A percentile compares a stretch with the other conserved stretches of the same genome.
phyloP scores from a whole-genome alignment of 1,139 yeast species.

The Pneumocystis sp. region DNA sequence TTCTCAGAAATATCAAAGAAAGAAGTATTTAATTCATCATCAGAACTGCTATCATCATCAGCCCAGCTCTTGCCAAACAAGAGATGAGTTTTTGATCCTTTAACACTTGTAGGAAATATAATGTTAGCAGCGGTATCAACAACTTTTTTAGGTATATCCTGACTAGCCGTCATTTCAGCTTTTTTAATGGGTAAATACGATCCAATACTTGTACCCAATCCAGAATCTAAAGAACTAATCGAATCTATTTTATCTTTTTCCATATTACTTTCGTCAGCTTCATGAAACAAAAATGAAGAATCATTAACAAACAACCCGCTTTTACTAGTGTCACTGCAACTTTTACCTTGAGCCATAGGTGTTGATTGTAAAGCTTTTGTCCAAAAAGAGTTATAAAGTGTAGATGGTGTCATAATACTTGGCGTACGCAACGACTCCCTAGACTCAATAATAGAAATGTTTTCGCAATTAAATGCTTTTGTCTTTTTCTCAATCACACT shows the following conservation, averaged over 20 bases:
- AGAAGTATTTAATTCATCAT: not conserved
- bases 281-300: slow-evolving; percentile 16
- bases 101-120: slow-evolving; percentile 12
- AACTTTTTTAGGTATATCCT: slow-evolving; percentile 4
- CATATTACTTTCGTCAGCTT: slow-evolving; percentile 14
- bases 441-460: slow-evolving; percentile 18
- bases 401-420: slow-evolving; percentile 13
- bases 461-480: slow-evolving; percentile 20
- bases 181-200: not conserved
- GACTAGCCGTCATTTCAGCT: not conserved
- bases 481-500: slow-evolving; percentile 25
- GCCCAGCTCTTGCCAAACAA: slow-evolving; percentile 25
- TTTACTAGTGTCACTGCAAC: not conserved
- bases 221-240: slow-evolving; percentile 1
- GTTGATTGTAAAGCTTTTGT: not conserved
- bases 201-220: slow-evolving; percentile 24
- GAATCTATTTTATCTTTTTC: not conserved
- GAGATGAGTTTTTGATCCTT: slow-evolving; percentile 15
- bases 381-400: slow-evolving; percentile 4
- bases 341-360: not conserved
- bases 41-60: slow-evolving; percentile 20
- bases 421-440: slow-evolving; percentile 33
- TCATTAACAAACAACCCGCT: not conserved
- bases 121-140: slow-evolving; percentile 12
- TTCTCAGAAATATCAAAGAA: not conserved